Evolutionary conservation across 306 rosid genomes (phyloP), one percentile per base, ranked within the genome.

Genomic region (Calophaca sinica): DNA sequence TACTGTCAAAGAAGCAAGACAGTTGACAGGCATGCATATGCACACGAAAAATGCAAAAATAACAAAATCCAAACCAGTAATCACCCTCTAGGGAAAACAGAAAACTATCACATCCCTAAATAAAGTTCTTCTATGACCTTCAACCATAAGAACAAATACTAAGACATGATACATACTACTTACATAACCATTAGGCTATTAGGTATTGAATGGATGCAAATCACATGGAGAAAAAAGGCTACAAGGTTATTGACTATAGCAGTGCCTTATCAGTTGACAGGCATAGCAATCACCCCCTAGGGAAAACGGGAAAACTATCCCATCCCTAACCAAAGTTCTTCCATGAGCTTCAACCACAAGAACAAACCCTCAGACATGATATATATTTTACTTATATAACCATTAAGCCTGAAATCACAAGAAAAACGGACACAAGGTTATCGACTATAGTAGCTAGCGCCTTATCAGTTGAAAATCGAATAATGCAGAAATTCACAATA

Each of bases 21-120:
- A 62, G 7, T 39, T 52, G 6, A 5, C 6, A 11, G 4, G 6
- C 11, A 57, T 8, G 28, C 42, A 29, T 6, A 29, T 57, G 39
- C 62, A 10, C 15, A 9, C 60, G 0, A 49, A 46, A 45, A 28
- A 46, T 4, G 51, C 14, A 32, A 66, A 51, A 38, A 51, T 9
- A 42, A 9, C 14, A 53, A 11, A 54, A 65, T 29, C 6, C 13
- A 42, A 14, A 63, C 53, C 28, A 74, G 31, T 35, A 50, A 52
- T 51, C 12, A 54, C 3, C 31, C 29, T 12, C 9, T 60, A 26
- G 31, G 33, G 6, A 32, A 61, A 74, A 74, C 61, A 61, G 0
- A 74, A 50, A 11, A 4, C 31, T 62, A 51, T 28, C 53, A 63
- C 44, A 74, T 7, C 53, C 72, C 55, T 14, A 45, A 14, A 49